These are phyloP conservation scores for Cryptococcus sp. DNA, from an alignment of 1,284 basidiomycete species.

Conservation along the genomic window DNA sequence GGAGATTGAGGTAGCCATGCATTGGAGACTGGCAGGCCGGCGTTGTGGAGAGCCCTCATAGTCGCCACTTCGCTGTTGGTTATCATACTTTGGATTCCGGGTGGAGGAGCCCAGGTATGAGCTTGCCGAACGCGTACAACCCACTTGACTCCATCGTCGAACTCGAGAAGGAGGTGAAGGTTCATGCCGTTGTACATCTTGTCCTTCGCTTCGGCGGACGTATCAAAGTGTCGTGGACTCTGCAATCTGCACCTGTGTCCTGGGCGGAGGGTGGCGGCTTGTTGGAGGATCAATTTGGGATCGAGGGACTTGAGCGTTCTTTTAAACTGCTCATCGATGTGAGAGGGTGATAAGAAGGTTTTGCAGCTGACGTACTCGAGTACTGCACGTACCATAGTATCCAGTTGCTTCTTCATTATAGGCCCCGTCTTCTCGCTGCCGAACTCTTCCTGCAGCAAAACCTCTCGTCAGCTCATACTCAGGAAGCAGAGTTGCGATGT, in stretches of 20 bases:
- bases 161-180: conserved; percentile 8
- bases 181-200: conserved; percentile 7
- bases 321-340: no score
- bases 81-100: not conserved
- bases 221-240: not conserved
- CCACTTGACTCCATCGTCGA: conserved; percentile 20
- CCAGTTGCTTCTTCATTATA: no score
- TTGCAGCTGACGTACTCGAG: no score
- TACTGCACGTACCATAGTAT: no score
- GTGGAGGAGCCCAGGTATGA: not conserved
- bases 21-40: not conserved
- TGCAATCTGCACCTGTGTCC: not conserved
- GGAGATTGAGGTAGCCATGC: not conserved
- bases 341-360: no score
- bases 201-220: not conserved
- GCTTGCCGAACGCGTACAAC: conserved; percentile 9
- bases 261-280: not conserved
- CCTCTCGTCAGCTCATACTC: no score
- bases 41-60: conserved; percentile 1
- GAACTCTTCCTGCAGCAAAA: no score
- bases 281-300: not conserved
- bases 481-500: no score
- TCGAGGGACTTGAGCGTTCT: not conserved
- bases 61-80: conserved; percentile 9
- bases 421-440: no score